phyloP scores from a whole-genome alignment of 202 grass and related monocot species.

The Panicum virgatum region DNA sequence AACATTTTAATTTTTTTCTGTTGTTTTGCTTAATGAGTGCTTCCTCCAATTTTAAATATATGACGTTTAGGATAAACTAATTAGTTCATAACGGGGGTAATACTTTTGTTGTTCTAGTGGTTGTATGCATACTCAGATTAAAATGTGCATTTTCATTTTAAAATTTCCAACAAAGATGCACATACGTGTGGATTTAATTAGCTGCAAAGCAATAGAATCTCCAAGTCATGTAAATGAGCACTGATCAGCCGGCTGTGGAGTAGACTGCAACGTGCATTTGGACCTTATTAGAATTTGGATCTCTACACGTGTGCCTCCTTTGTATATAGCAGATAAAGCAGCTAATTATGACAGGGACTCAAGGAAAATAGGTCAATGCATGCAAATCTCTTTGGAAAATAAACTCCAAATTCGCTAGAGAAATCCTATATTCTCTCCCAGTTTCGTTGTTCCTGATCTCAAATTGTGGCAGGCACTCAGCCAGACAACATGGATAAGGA shows the following conservation, averaged over 20 bases:
- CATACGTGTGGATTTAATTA: background rate
- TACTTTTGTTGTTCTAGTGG: background rate
- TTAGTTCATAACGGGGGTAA: background rate
- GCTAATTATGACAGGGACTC: background rate
- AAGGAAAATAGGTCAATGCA: background rate
- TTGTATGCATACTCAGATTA: background rate
- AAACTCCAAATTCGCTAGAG: background rate
- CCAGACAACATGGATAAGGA: constrained; percentile 4
- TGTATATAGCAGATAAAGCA: background rate
- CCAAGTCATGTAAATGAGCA: background rate
- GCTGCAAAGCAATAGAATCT: background rate
- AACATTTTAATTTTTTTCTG: too few species aligned
- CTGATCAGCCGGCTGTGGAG: background rate
- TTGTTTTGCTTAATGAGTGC: background rate
- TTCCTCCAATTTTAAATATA: background rate
- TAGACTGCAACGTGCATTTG: background rate
- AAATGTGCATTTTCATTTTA: background rate
- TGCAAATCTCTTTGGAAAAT: background rate
- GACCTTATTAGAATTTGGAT: background rate
- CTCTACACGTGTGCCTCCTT: background rate
- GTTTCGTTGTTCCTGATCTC: background rate
- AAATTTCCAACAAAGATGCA: background rate
- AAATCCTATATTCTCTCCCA: background rate
- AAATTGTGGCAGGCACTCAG: background rate
- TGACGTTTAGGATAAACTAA: background rate